Evolutionary conservation across 2,329 filamentous ascomycete species (phyloP), one percentile per base, ranked within the genome.

Genomic region (Cercospora sojina): DNA sequence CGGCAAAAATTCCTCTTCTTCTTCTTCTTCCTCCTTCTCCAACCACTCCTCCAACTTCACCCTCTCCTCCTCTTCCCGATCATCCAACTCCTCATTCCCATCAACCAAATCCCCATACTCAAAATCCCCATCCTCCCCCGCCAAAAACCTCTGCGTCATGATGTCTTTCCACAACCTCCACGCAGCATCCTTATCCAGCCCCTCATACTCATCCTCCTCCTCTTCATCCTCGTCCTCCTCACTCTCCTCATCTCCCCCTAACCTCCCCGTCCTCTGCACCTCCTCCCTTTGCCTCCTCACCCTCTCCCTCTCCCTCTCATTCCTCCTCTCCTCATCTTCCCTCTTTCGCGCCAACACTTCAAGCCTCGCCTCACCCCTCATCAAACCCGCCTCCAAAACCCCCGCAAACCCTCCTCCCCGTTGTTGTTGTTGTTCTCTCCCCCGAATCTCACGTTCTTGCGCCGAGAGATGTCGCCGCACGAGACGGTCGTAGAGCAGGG

Each of bases 331-430:
- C 87, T 61, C 83, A 47, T 79, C 81, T 1, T 81, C 84, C 59
- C 81, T 82, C 41, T 73, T 79, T 72, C 83, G 87, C 62, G 79
- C 83, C 20, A 91, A 79, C 9, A 86, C 87, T 59, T 84, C 86
- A 69, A 94, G 84, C 74, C 91, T 91, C 12, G 89, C 89, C 77
- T 96, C 92, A 16, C 90, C 90, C 29, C 92, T 87, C 67, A 89
- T 80, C 6, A 96, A 81, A 70, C 93, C 91, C 1, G 91, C 88
- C 76, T 96, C 90, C 5, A 96, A 84, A 12, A 90, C 85, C 25
- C 91, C 90, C 0, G 90, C 90, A 77, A 92, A 95, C 10, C 92
- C 92, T 75, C 92, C n/a, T n/a, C n/a, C n/a, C n/a, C n/a, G n/a
- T n/a, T n/a, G n/a, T n/a, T n/a, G n/a, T n/a, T n/a, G n/a, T n/a